Evolutionary conservation across 345 rosid genomes (phyloP), one percentile per base, ranked within the genome.

Genomic region (Cardamine occulta): DNA sequence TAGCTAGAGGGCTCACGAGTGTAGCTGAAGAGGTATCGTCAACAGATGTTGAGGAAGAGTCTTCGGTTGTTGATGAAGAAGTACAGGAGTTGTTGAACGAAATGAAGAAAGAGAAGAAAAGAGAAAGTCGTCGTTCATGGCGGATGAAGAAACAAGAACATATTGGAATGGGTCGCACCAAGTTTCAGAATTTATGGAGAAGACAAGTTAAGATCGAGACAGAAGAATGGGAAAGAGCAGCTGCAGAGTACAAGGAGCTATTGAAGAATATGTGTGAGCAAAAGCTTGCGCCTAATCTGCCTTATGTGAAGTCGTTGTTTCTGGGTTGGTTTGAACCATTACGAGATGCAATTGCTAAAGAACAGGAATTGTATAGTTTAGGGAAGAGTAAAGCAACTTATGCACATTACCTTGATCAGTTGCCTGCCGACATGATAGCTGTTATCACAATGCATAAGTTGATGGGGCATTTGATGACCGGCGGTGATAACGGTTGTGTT

Each of bases 241-340:
- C 91, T 2, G 83, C 74, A 2, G 99, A 96, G 81, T 96, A 93
- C 31, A 83, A 52, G 80, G 97, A 93, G 82, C 90, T 96, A 60
- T 74, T 96, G 79, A 71, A 32, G 65, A 95, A 96, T 63, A 96
- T 96, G 99, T 93, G 98, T 75, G 90, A 88, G 84, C 88, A 93
- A 2, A 93, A 86, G 72, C 84, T 96, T 82, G 99, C 99, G 9
- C 99, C 98, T 0, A 93, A 87, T 82, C 77, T 96, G 66, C 99
- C 98, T 47, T 96, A 89, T 71, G 87, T 96, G 81, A 91, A 96
- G 82, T 80, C 91, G 0, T 78, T 96, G 86, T 93, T 96, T 79
- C 84, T 96, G 5, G 99, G 99, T 63, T 96, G 99, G 99, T 91
- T 96, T 53, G 98, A 96, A 73, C 98, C 99, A 12, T 67, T 96